Evolutionary conservation across 2,329 filamentous ascomycete species (phyloP), one percentile per base, ranked within the genome.

Genomic region (Diatrype stigma): DNA sequence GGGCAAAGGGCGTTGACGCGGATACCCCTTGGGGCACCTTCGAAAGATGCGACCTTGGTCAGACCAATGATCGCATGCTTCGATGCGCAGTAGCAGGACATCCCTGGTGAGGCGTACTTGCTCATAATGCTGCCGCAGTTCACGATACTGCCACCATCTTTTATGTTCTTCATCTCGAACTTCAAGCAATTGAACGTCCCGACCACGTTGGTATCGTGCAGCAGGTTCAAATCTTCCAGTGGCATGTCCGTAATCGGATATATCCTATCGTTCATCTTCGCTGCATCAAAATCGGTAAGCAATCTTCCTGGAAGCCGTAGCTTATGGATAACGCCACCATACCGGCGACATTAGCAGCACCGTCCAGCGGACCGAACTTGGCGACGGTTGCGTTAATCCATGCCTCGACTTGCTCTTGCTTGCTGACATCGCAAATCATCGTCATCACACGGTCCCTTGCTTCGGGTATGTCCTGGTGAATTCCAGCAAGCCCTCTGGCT

Each of bases 171-270:
- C 17, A 81, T 53, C 56, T 81, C 62, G 10, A 73, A 73, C 7
- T 74, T 63, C 51, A 82, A 50, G 52, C 75, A 79, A 48, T 79
- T 73, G 63, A 79, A 75, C 34, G 74, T 64, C 4, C 79, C 76
- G 6, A 58, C 67, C 5, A 71, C 50, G 57, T 79, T 78, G 11
- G 76, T 70, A 1, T 60, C 58, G 46, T 77, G 57, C 14, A 72
- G 61, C 37, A 64, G 61, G 42, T 75, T 67, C 70, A 71, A 77
- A 23, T 72, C 66, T 1, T 69, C 65, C 17, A 74, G 67, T 0
- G 63, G 63, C 21, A 70, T 49, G 21, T 37, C 34, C 34, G 34
- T 37, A 12, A 37, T 37, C 16, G 34, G 34, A 17, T 7, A 37
- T 37, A 37, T 37, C 34, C 34, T 14, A 37, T 37, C 34, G 34